These are phyloP conservation scores for Acanthamoeba lugdunensis DNA, from an alignment of 208 protist genomes.

Conservation along the genomic window DNA sequence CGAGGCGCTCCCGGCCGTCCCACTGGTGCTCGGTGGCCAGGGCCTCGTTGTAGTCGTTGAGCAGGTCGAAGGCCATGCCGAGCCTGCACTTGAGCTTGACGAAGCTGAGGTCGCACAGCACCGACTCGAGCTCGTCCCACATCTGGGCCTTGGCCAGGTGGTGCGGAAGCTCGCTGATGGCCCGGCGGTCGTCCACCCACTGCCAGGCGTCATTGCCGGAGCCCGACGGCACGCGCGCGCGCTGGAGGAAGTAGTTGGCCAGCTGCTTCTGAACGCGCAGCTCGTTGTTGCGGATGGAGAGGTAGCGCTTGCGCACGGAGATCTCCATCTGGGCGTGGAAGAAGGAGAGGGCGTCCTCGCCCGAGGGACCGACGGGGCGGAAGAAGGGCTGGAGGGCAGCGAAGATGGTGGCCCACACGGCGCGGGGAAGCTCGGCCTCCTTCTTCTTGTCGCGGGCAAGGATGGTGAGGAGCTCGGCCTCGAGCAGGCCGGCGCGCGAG, in stretches of 20 bases:
- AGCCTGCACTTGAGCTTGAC: constrained; percentile 76
- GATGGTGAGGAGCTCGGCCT: constrained; percentile 57
- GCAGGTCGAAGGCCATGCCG: constrained; percentile 80
- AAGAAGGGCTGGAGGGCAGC: constrained; percentile 74
- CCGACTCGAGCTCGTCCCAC: constrained; percentile 54
- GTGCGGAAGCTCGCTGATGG: constrained; percentile 77
- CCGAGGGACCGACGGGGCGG: background rate
- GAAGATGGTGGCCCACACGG: constrained; percentile 74
- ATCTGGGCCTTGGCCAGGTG: constrained; percentile 74
- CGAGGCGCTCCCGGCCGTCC: constrained; percentile 56
- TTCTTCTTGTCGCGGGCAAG: constrained; percentile 60
- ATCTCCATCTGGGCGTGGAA: constrained; percentile 78
- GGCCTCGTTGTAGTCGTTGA: constrained; percentile 78
- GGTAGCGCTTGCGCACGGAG: constrained; percentile 77
- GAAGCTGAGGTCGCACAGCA: constrained; percentile 77
- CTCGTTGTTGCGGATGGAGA: constrained; percentile 23
- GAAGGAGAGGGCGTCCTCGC: constrained; percentile 70
- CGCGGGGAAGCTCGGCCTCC: constrained; percentile 64
- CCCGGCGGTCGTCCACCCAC: background rate
- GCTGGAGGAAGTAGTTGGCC: constrained; percentile 65
- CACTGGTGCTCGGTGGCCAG: constrained; percentile 38
- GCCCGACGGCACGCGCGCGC: background rate
- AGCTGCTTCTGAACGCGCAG: constrained; percentile 75
- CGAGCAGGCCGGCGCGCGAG: constrained; percentile 35
- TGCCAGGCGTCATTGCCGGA: background rate